Evolutionary conservation across 768 basidiomycete species (phyloP).

Genomic region (Naematelia aurantialba): DNA sequence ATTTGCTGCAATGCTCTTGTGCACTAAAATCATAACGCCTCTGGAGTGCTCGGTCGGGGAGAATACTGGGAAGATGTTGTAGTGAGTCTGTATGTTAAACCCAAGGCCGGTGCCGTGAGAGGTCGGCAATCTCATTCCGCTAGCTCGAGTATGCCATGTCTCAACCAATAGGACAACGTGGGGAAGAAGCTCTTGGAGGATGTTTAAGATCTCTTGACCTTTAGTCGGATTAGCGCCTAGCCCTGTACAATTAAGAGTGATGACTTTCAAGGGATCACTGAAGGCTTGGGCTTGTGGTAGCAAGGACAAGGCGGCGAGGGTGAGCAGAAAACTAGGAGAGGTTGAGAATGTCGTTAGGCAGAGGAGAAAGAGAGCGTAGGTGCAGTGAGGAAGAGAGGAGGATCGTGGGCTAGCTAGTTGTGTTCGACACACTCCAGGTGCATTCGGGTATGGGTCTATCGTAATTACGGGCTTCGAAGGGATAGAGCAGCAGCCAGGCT

Average conservation of each 20-base stretch:
- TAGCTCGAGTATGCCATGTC: slow-evolving; percentile 12
- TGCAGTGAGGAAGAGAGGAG: no score
- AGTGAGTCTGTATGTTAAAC: neutral
- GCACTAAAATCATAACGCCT: slow-evolving; percentile 12
- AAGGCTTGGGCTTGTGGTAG: neutral
- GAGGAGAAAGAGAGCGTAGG: no score
- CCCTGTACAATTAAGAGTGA: neutral
- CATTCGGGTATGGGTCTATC: no score
- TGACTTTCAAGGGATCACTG: neutral
- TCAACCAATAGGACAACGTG: slow-evolving; percentile 14
- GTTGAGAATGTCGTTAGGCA: no score
- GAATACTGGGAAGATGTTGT: neutral
- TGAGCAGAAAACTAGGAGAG: no score
- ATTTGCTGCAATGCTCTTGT: slow-evolving; percentile 3
- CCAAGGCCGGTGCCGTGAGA: neutral
- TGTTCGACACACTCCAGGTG: no score
- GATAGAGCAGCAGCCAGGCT: no score
- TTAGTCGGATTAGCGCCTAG: slow-evolving; percentile 1
- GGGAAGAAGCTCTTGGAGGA: slow-evolving; percentile 1
- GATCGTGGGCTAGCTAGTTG: no score
- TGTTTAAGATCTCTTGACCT: neutral
- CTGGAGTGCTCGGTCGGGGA: neutral
- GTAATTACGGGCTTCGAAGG: no score
- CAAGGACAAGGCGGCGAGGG: no score
- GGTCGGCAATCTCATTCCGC: neutral